phyloP scores from a whole-genome alignment of 495 filamentous ascomycete species.

The Penicillium bialowiezense region DNA sequence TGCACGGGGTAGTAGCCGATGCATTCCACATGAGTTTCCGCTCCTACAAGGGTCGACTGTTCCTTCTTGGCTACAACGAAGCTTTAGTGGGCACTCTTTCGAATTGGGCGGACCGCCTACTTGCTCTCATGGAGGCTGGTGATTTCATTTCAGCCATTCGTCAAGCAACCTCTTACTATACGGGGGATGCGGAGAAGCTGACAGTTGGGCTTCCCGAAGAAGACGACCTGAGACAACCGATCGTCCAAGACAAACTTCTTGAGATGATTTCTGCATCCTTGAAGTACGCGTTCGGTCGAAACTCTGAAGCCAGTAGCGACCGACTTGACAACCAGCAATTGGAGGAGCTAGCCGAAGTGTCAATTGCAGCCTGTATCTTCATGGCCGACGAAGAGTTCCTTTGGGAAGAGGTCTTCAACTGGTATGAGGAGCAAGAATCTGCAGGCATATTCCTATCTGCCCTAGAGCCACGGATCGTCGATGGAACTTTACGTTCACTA shows the following conservation, averaged over 20 bases:
- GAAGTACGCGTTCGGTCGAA: constrained; percentile 78
- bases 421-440: constrained; percentile 74
- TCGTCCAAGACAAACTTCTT: constrained; percentile 84
- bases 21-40: constrained; percentile 98
- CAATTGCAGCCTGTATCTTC: constrained; percentile 76
- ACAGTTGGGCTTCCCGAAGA: constrained; percentile 93
- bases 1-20: constrained; percentile 96
- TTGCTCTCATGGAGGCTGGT: constrained; percentile 92
- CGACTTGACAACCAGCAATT: constrained; percentile 58
- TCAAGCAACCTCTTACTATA: constrained; percentile 88
- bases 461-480: constrained; percentile 80
- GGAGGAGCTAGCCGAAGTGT: constrained; percentile 74
- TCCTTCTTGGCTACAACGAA: constrained; percentile 87
- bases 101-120: constrained; percentile 97
- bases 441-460: constrained; percentile 80
- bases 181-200: constrained; percentile 81
- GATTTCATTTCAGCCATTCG: constrained; percentile 89
- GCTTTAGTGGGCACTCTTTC: constrained; percentile 84
- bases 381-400: constrained; percentile 77
- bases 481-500: constrained; percentile 68
- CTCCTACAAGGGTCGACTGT: constrained; percentile 89
- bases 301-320: constrained; percentile 43
- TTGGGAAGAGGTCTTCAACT: constrained; percentile 86
- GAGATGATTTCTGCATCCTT: constrained; percentile 95
- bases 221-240: constrained; percentile 64